These are phyloP conservation scores for Solanum etuberosum DNA, from an alignment of 257 asterid species.

Conservation along the genomic window DNA sequence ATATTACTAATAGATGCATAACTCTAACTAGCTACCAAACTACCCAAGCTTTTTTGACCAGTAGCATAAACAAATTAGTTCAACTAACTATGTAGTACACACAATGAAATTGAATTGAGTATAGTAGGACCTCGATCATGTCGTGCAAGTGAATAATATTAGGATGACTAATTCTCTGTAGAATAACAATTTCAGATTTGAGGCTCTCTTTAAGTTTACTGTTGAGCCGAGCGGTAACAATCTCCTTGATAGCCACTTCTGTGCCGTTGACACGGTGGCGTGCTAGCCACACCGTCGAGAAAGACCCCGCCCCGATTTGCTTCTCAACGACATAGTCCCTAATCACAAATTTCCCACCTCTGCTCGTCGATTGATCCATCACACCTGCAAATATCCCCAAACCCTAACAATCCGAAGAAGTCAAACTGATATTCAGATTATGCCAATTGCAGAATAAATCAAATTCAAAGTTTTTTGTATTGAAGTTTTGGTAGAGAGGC, in stretches of 20 bases:
- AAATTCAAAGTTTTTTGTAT: not conserved
- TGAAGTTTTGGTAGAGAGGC: not conserved
- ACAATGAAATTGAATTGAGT: not conserved
- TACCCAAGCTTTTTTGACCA: not conserved
- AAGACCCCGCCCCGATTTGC: constrained; percentile 77
- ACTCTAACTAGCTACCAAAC: not conserved
- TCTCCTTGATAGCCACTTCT: constrained; percentile 89
- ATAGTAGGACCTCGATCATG: constrained; percentile 73
- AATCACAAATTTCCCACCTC: constrained; percentile 29
- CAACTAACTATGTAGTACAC: not conserved
- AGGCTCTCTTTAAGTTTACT: constrained; percentile 67
- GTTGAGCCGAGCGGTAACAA: constrained; percentile 46
- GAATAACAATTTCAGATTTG: constrained; percentile 80
- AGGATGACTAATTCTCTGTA: constrained; percentile 74
- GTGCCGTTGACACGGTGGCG: constrained; percentile 73
- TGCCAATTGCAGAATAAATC: not conserved
- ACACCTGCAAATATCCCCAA: not conserved
- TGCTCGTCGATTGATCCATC: constrained; percentile 47
- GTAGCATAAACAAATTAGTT: not conserved
- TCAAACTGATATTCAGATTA: not conserved
- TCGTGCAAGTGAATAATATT: constrained; percentile 88
- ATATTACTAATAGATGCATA: not conserved
- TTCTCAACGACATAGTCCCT: constrained; percentile 71
- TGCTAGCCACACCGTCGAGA: constrained; percentile 93
- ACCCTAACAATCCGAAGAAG: not conserved